phyloP scores from a whole-genome alignment of 148 eudicot genomes.

The Pouteria glomerata region DNA sequence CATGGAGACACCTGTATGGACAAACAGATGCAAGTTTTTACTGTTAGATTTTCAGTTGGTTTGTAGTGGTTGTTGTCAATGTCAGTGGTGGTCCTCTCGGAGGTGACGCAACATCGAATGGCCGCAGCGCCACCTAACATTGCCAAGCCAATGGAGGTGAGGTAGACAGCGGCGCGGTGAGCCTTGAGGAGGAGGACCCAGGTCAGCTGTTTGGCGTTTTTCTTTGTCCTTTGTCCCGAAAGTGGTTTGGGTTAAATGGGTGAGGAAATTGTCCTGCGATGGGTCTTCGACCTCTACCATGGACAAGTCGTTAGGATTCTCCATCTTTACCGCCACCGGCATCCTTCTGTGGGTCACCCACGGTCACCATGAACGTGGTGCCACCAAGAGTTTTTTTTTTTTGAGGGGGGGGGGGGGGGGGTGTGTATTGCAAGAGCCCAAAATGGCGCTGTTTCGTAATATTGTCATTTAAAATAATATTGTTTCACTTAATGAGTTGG shows the following conservation, averaged over 20 bases:
- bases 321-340: conserved; percentile 91
- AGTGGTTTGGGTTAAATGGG: conserved; percentile 12
- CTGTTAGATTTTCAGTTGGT: conserved; percentile 10
- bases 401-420: no score
- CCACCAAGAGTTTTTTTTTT: no score
- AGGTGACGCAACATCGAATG: conserved; percentile 59
- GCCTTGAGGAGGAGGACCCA: conserved; percentile 84
- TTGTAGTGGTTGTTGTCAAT: neutral
- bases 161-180: conserved; percentile 77
- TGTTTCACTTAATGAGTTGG: no score
- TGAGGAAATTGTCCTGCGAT: conserved; percentile 32
- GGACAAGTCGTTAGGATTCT: conserved; percentile 86
- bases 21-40: conserved; percentile 32
- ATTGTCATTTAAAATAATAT: no score
- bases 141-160: conserved; percentile 54
- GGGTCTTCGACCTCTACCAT: conserved; percentile 69
- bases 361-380: conserved; percentile 63
- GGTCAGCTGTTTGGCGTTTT: conserved; percentile 77
- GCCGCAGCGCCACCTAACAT: conserved; percentile 41
- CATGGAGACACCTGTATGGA: conserved; percentile 42
- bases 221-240: conserved; percentile 37
- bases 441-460: no score
- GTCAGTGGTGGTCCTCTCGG: conserved; percentile 57
- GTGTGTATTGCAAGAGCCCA: no score
- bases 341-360: conserved; percentile 61